These are phyloP conservation scores for Metarhizium robertsii DNA, from an alignment of 2,329 filamentous ascomycete species.

Conservation along the genomic window DNA sequence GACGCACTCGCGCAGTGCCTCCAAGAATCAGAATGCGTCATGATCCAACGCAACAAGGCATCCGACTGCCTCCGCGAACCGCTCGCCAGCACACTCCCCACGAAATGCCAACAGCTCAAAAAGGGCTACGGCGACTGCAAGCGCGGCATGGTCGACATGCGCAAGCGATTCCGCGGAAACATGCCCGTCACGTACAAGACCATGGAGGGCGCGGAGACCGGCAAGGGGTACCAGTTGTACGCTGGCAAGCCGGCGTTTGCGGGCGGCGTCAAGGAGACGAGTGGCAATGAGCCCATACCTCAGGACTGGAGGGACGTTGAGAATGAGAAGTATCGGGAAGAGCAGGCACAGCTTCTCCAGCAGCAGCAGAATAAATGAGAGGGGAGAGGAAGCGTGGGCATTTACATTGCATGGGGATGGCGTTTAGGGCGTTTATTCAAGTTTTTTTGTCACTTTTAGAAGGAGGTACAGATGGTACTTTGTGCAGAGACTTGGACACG, in stretches of 20 bases:
- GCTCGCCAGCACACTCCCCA: conserved; percentile 71
- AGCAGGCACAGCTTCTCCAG: conserved; percentile 19
- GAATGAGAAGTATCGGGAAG: conserved; percentile 46
- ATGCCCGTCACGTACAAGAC: conserved; percentile 63
- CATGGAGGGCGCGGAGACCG: conserved; percentile 45
- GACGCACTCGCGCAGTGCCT: conserved; percentile 89
- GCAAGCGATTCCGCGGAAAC: conserved; percentile 94
- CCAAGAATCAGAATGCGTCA: conserved; percentile 92
- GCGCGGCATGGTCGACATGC: conserved; percentile 95
- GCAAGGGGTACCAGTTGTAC: conserved; percentile 63
- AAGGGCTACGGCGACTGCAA: conserved; percentile 93
- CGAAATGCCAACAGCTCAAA: conserved; percentile 84
- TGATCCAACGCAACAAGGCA: conserved; percentile 79
- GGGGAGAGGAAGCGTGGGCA: neutral
- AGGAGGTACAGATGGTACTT: neutral
- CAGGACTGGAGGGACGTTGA: conserved; percentile 56
- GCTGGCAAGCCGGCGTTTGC: conserved; percentile 65
- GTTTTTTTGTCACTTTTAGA: too few relatives aligned
- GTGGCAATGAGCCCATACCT: conserved; percentile 54
- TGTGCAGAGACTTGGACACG: neutral
- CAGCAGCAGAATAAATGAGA: conserved; percentile 10
- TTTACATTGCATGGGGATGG: neutral
- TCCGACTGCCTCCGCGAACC: conserved; percentile 82
- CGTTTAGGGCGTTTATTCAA: neutral
- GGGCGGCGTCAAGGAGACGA: conserved; percentile 53